Conservation (phyloP, 768 basidiomycete species). For the Lanmaoa rubissima region DNA sequence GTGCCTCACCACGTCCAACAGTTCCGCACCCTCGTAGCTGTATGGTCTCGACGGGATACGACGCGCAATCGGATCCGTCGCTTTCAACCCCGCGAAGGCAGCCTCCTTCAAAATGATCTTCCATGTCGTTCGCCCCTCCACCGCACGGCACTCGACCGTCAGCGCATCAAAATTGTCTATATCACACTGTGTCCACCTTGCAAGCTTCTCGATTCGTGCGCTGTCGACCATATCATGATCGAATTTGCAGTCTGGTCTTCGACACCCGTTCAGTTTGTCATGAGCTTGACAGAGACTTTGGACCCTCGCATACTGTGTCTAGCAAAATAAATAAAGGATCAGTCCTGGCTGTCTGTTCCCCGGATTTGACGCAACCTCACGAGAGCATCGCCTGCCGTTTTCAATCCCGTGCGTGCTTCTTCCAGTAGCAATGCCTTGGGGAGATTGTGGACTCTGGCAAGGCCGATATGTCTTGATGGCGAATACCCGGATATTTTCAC, state of each 20-base stretch:
- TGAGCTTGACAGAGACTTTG: conserved; percentile 19
- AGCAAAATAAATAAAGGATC: not conserved
- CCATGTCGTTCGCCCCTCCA: conserved; percentile 10
- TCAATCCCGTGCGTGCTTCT: conserved; percentile 9
- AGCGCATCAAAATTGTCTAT: conserved; percentile 5
- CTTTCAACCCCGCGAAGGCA: conserved; percentile 7
- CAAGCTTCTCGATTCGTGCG: conserved; percentile 13
- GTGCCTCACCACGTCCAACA: conserved; percentile 18
- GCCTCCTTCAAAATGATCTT: conserved; percentile 17
- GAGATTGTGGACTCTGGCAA: conserved; percentile 1
- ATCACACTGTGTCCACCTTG: conserved; percentile 1
- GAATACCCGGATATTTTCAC: not conserved
- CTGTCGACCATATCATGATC: conserved; percentile 19
- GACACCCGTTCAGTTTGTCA: conserved; percentile 7
- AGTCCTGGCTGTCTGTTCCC: not conserved
- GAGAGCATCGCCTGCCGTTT: conserved; percentile 3
- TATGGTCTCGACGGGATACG: conserved; percentile 11
- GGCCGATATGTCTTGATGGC: not conserved
- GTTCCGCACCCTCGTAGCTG: conserved; percentile 11
- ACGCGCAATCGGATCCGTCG: conserved; percentile 8
- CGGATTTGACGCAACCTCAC: not conserved
- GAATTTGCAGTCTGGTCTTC: conserved; percentile 11
- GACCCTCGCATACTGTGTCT: conserved; percentile 11
- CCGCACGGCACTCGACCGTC: conserved; percentile 16
- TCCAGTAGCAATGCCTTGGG: conserved; percentile 8